These are phyloP conservation scores for Fusarium fujikuroi DNA, from an alignment of 2,329 filamentous ascomycete genomes.

Conservation along the genomic window DNA sequence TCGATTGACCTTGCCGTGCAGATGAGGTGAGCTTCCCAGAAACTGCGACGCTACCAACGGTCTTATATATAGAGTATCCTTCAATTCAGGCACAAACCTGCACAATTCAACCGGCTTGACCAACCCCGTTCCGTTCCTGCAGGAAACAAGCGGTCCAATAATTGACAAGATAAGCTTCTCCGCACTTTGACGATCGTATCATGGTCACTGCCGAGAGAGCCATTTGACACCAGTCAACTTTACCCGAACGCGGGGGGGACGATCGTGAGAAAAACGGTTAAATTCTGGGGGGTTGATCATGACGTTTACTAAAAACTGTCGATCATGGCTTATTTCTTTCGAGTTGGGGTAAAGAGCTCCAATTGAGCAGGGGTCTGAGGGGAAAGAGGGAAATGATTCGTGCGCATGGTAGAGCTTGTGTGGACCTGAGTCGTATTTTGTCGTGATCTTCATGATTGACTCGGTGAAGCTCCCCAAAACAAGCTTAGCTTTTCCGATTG, in stretches of 20 bases:
- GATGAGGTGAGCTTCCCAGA: neutral
- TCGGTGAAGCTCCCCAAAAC: constrained; percentile 7
- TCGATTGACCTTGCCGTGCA: neutral
- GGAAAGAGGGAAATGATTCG: constrained; percentile 15
- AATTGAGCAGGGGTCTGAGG: neutral
- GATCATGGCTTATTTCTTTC: constrained; percentile 11
- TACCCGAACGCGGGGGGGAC: constrained; percentile 20
- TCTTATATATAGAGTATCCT: constrained; percentile 1
- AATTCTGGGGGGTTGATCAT: constrained; percentile 25
- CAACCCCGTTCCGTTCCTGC: neutral
- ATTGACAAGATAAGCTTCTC: constrained; percentile 5
- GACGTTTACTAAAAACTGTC: constrained; percentile 21
- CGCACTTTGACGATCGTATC: constrained; percentile 28
- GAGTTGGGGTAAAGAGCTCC: constrained; percentile 15
- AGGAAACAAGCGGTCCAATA: constrained; percentile 34
- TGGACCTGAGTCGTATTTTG: constrained; percentile 18
- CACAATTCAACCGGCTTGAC: constrained; percentile 1
- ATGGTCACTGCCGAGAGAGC: constrained; percentile 2
- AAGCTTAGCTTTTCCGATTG: constrained; percentile 4
- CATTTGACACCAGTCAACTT: constrained; percentile 9
- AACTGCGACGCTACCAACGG: neutral
- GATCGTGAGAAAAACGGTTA: constrained; percentile 5
- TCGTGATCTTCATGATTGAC: constrained; percentile 4
- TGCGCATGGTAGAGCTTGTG: constrained; percentile 20
- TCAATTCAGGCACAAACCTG: neutral